Base-by-base conservation (phyloP, 2,329 filamentous ascomycete genomes). In the Paecilomyces niveus region DNA sequence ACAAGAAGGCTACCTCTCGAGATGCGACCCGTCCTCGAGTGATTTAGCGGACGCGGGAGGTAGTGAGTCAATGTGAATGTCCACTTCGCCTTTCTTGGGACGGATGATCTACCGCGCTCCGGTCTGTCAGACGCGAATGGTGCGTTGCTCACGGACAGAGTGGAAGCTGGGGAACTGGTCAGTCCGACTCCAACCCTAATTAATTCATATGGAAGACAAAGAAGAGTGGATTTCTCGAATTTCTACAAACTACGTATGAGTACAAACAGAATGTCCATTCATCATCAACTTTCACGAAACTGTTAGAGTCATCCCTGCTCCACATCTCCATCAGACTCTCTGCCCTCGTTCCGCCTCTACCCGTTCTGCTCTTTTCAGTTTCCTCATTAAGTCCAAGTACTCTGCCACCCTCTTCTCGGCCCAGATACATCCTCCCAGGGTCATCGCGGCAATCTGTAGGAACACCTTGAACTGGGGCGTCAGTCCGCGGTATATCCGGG, bases 401-500 rank as follows among this genome's bases (percentile, higher is more conserved):
- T 78, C 76, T 22, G 69, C 72, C 45, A 80, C 74, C 50, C 76
- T 66, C 59, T 69, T 70, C 68, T 81, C 78, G 2, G 78, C 78
- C 71, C 77, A 80, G 53, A 81, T 74, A 62, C 74, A 78, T 1
- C 78, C 78, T 8, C 78, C 78, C 54, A 80, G 66, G 4, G 74
- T 80, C 77, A 80, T 79, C 33, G 67, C 70, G 3, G 73, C 73
- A 31, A 81, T 72, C 60, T 81, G 78, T 35, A 81, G 63, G 61
- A 78, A 80, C 29, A 79, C 73, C 61, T 80, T 80, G 67, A 79
- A 81, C 60, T 80, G 78, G 52, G 76, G 70, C 13, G 78, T 81
- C 59, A 81, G 64, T 5, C 75, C 73, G 24, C 77, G 77, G 64
- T 80, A 81, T 45, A 80, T 62, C 29, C 70, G 75, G 49, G 73